phyloP scores from a whole-genome alignment of 2,329 filamentous ascomycete genomes.

The Beauveria medogensis region DNA sequence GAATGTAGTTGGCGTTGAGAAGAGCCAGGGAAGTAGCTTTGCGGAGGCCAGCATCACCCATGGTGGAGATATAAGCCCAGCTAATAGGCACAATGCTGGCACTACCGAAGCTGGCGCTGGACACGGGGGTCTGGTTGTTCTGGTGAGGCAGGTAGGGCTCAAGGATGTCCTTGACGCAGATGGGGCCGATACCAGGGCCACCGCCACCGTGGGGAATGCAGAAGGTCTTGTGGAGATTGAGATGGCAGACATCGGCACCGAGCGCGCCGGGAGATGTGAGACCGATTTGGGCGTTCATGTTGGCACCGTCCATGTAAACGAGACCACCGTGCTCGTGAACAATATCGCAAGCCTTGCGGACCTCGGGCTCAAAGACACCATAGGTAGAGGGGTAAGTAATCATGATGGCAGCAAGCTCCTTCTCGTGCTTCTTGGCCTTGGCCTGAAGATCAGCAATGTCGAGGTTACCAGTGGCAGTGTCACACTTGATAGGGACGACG shows the following conservation, averaged over 20 bases:
- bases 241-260: slow-evolving; percentile 90
- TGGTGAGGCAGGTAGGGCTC: slow-evolving; percentile 62
- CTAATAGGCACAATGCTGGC: slow-evolving; percentile 90
- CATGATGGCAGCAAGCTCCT: slow-evolving; percentile 88
- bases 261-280: slow-evolving; percentile 92
- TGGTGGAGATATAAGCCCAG: slow-evolving; percentile 92
- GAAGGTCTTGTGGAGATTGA: slow-evolving; percentile 98
- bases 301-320: slow-evolving; percentile 98
- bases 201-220: slow-evolving; percentile 96
- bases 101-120: slow-evolving; percentile 77
- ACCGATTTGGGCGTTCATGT: slow-evolving; percentile 97
- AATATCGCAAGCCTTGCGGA: slow-evolving; percentile 76
- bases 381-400: slow-evolving; percentile 94
- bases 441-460: slow-evolving; percentile 77
- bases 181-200: slow-evolving; percentile 87
- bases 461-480: slow-evolving; percentile 78
- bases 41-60: slow-evolving; percentile 71
- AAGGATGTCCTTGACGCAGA: slow-evolving; percentile 81
- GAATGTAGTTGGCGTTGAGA: slow-evolving; percentile 96
- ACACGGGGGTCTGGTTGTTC: slow-evolving; percentile 39
- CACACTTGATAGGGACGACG: slow-evolving; percentile 87
- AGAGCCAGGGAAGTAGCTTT: slow-evolving; percentile 87
- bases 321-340: slow-evolving; percentile 85
- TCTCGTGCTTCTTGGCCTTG: slow-evolving; percentile 82
- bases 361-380: slow-evolving; percentile 84